These are phyloP conservation scores for Fusarium virguliforme DNA, from an alignment of 2,329 filamentous ascomycete genomes.

Conservation along the genomic window DNA sequence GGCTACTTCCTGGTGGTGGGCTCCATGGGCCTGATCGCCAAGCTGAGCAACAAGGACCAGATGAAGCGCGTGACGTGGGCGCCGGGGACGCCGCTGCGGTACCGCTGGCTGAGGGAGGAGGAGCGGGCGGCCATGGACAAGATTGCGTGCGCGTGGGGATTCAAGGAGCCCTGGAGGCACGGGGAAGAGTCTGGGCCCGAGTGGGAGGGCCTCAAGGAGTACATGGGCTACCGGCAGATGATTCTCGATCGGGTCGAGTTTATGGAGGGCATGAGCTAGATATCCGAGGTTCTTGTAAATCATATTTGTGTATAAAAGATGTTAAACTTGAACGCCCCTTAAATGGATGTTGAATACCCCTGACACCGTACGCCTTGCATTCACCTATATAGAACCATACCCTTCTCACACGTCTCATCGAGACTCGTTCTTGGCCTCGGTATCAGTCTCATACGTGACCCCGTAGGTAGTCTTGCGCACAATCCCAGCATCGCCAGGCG, in stretches of 20 bases:
- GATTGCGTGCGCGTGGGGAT: constrained; percentile 92
- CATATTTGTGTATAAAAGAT: constrained; percentile 42
- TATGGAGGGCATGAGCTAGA: constrained; percentile 85
- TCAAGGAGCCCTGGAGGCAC: constrained; percentile 82
- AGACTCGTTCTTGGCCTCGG: constrained; percentile 18
- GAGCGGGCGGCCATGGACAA: constrained; percentile 90
- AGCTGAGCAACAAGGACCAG: constrained; percentile 92
- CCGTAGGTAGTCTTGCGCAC: constrained; percentile 59
- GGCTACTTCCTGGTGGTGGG: constrained; percentile 88
- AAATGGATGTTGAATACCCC: not conserved
- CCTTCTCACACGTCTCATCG: not conserved
- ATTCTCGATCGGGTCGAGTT: constrained; percentile 89
- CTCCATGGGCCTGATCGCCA: constrained; percentile 85
- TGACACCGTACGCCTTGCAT: not conserved
- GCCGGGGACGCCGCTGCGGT: constrained; percentile 82
- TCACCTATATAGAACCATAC: not conserved
- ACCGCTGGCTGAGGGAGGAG: constrained; percentile 91
- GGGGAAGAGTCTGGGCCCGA: constrained; percentile 94
- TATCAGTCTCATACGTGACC: constrained; percentile 53
- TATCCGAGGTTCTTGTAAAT: constrained; percentile 35
- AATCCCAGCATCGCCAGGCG: constrained; percentile 39
- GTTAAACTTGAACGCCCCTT: not conserved
- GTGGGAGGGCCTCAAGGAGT: constrained; percentile 89
- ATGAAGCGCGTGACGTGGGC: constrained; percentile 96
- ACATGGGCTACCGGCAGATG: constrained; percentile 88